Conservation (phyloP, 2,329 filamentous ascomycete species). For the Mollisiaceae sp. region DNA sequence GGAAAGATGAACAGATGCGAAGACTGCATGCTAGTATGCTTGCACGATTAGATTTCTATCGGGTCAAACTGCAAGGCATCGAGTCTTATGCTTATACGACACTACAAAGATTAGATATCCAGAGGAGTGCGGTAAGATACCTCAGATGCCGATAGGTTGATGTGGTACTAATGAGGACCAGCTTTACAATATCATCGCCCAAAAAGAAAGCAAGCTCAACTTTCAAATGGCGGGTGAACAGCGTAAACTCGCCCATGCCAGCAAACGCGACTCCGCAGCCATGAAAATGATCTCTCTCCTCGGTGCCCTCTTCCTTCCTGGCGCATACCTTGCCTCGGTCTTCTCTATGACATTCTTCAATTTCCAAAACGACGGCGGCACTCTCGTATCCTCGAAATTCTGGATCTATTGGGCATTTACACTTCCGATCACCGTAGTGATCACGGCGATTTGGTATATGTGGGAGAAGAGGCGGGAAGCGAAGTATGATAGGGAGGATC, state of each 20-base stretch:
- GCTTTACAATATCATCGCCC: conserved; percentile 70
- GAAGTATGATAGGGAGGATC: conserved; percentile 35
- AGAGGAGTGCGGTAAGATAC: conserved; percentile 61
- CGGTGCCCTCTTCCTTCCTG: conserved; percentile 66
- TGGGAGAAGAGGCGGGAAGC: conserved; percentile 40
- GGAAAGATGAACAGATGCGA: conserved; percentile 42
- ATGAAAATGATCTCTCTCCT: conserved; percentile 70
- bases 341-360: conserved; percentile 73
- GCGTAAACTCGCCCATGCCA: conserved; percentile 46
- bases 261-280: conserved; percentile 52
- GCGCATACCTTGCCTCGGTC: conserved; percentile 65
- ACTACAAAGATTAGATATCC: conserved; percentile 63
- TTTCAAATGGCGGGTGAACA: conserved; percentile 58
- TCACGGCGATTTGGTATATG: conserved; percentile 59
- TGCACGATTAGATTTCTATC: conserved; percentile 62
- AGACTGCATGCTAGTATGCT: conserved; percentile 58
- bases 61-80: conserved; percentile 64
- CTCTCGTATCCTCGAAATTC: conserved; percentile 52
- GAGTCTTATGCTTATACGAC: conserved; percentile 68
- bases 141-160: background rate
- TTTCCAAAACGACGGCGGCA: conserved; percentile 48
- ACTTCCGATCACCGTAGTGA: conserved; percentile 59
- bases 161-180: conserved; percentile 38
- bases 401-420: conserved; percentile 70
- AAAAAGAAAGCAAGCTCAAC: conserved; percentile 67